phyloP scores from a whole-genome alignment of 805 yeast genomes.

The Torulaspora maleeae region DNA sequence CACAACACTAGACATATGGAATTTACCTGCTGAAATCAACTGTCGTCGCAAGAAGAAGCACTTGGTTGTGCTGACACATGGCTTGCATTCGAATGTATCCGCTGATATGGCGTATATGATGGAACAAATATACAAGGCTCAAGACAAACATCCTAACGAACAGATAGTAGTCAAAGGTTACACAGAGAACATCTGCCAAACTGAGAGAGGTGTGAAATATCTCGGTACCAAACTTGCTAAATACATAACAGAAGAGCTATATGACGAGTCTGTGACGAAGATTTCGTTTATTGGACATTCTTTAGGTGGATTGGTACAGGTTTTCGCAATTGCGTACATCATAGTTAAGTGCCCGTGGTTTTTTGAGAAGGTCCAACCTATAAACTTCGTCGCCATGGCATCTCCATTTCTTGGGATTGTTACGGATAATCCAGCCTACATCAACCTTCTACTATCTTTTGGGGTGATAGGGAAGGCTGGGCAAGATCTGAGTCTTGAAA shows the following conservation, averaged over 20 bases:
- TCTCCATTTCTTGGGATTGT: slow-evolving; percentile 73
- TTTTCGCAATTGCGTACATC: slow-evolving; percentile 72
- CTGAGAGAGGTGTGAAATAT: slow-evolving; percentile 73
- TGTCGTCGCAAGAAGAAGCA: slow-evolving; percentile 45
- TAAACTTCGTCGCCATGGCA: slow-evolving; percentile 68
- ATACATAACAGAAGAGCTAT: slow-evolving; percentile 47
- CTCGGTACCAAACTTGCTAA: slow-evolving; percentile 70
- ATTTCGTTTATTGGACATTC: slow-evolving; percentile 79
- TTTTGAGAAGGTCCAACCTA: slow-evolving; percentile 53
- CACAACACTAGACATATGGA: slow-evolving; percentile 69
- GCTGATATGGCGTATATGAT: slow-evolving; percentile 72
- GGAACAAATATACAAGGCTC: slow-evolving; percentile 55
- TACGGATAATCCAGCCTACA: slow-evolving; percentile 72
- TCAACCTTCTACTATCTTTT: slow-evolving; percentile 60
- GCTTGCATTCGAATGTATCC: slow-evolving; percentile 69
- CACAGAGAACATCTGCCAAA: slow-evolving; percentile 67
- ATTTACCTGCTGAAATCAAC: slow-evolving; percentile 42
- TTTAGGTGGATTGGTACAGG: slow-evolving; percentile 71
- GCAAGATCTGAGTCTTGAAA: slow-evolving; percentile 61
- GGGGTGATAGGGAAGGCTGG: slow-evolving; percentile 82
- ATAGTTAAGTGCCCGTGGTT: slow-evolving; percentile 65
- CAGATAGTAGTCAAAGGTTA: slow-evolving; percentile 60
- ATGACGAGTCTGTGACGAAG: slow-evolving; percentile 42
- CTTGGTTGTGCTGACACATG: slow-evolving; percentile 69
- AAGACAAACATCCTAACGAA: slow-evolving; percentile 38